A percentile compares a stretch with the other conserved stretches of the same genome.
These are phyloP conservation scores for Tetradesmus obliquus DNA, from an alignment of 139 green algal genomes.

Conservation along the genomic window DNA sequence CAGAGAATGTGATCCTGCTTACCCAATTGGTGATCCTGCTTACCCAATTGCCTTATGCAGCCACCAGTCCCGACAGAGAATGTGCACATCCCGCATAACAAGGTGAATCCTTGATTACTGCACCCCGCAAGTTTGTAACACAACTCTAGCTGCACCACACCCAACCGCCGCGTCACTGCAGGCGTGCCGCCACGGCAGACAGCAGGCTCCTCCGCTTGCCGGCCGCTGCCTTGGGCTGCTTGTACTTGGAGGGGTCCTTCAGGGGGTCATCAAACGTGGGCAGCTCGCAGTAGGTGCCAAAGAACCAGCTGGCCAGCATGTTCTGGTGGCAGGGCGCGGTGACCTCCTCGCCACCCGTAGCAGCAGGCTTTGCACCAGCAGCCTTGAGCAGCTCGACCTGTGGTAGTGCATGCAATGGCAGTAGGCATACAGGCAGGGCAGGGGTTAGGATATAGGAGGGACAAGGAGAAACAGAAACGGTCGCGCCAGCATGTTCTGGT, in stretches of 20 bases:
- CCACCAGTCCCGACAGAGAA: no score
- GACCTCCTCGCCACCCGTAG: background rate
- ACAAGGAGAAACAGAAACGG: background rate
- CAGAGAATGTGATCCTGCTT: no score
- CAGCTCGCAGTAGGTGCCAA: constrained; percentile 14
- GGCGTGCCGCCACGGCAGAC: no score
- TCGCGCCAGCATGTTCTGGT: background rate
- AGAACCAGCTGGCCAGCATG: constrained; percentile 4
- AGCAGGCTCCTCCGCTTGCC: background rate
- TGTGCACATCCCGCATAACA: no score
- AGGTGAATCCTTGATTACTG: no score
- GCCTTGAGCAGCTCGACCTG: constrained; percentile 25
- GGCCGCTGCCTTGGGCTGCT: background rate
- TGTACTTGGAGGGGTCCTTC: background rate
- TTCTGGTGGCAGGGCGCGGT: constrained; percentile 25
- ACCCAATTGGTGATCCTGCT: no score
- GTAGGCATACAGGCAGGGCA: background rate
- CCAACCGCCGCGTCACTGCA: background rate
- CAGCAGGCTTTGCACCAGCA: background rate
- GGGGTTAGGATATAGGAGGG: no score
- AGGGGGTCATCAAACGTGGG: background rate
- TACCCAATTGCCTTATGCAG: no score
- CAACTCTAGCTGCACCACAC: no score
- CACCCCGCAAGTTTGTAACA: no score
- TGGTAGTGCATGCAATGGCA: background rate